A percentile compares a stretch with the other conserved stretches of the same genome.
phyloP scores from a whole-genome alignment of 106 monocot species.

The Acanthochlamys bracteata region DNA sequence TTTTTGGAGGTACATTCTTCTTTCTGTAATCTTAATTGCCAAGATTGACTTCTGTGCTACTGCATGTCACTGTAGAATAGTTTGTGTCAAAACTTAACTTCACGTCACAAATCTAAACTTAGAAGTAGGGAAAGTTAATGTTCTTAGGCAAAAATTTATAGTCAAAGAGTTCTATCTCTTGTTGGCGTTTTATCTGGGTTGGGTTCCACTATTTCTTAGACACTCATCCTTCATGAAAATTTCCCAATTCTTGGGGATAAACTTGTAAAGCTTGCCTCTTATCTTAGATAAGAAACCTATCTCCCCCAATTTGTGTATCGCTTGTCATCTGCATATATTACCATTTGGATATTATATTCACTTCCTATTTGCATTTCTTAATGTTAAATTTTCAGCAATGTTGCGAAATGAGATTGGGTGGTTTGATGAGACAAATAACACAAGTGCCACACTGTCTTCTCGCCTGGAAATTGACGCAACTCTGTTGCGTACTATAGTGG shows the following conservation, averaged over 20 bases:
- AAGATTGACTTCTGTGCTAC: no score
- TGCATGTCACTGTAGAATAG: background rate
- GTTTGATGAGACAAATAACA: conserved; percentile 67
- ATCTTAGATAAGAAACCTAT: no score
- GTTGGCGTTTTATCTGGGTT: background rate
- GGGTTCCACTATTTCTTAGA: no score
- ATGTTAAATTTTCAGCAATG: conserved; percentile 40
- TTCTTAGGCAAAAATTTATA: background rate
- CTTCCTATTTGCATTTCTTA: background rate
- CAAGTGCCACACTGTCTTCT: conserved; percentile 69
- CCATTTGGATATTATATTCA: background rate
- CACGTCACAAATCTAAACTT: no score
- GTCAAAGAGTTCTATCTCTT: background rate
- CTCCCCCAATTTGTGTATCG: no score
- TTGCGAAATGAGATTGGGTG: conserved; percentile 84
- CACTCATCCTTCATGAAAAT: no score
- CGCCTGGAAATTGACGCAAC: conserved; percentile 87
- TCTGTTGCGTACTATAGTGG: conserved; percentile 65
- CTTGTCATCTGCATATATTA: background rate
- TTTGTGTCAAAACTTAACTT: no score
- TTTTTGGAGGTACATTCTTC: conserved; percentile 61
- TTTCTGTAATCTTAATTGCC: no score
- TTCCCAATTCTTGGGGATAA: no score
- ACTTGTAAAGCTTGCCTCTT: no score
- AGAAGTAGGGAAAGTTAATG: background rate